Base-by-base conservation (phyloP, 2,329 filamentous ascomycete genomes). In the Phialophora macrospora region DNA sequence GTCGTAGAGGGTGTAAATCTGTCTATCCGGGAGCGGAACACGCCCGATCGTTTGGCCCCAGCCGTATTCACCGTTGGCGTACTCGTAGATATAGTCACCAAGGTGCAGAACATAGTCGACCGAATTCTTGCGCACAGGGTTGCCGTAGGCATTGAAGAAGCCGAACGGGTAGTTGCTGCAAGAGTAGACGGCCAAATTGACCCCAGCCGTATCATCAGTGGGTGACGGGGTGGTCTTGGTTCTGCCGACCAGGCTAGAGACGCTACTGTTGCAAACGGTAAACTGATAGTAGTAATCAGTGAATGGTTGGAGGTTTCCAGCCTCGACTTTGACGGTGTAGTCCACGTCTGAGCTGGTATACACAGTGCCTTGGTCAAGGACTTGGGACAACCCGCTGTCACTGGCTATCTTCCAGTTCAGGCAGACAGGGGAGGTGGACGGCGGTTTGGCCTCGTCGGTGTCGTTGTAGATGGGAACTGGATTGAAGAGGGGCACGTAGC, bases 331-430 rank as follows among this genome's bases (percentile, higher is more conserved):
- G 66, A 92, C 80, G 0, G 90, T 92, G 74, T 88, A 93, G 73
- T 93, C 90, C 55, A 92, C 85, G 73, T 92, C 90, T 0, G 85
- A 89, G 41, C 84, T 90, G 0, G 90, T 92, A 73, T 87, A 91
- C 0, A 83, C 88, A 41, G 78, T 84, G 4, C 90, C 90, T 0
- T 79, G 79, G 58, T 83, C 80, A 1, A 85, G 84, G 7, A 85
- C 77, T 1, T 79, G 72, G 11, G 77, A 76, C 34, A 84, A 79
- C n/a, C 78, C 75, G 57, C 81, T 73, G 70, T 83, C 81, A 22
- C 78, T 77, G 14, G 82, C 81, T 20, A 91, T 83, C 64, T 83
- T 84, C 81, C 87, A 92, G 41, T 88, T 81, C 0, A 92, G 83
- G 71, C 90, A 92, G 34, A 91, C 82, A 0, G 89, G 88, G 6